Evolutionary conservation across 2,329 filamentous ascomycete genomes (phyloP), one percentile per base, ranked within the genome.

Genomic region (Botrytis galanthina): DNA sequence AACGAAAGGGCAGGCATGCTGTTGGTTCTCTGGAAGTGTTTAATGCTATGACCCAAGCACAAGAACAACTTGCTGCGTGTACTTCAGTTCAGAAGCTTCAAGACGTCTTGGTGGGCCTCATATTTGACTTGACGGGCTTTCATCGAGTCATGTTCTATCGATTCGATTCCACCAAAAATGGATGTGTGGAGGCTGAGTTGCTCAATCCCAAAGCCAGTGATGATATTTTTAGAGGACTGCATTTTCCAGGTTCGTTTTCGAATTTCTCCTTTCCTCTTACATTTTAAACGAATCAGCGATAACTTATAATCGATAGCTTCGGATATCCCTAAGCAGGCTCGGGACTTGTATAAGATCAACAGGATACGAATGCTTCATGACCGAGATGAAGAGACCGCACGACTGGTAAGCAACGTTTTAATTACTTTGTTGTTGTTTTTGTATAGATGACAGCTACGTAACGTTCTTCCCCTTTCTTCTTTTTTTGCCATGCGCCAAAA

Each of bases 101-200:
- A 60, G 95, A 96, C 78, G 90, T 95, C 6, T 82, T 96, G 3
- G 92, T 95, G 0, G 94, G 94, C 0, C 92, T 97, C 9, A 89
- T 97, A 59, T 97, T 96, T 80, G 94, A 97, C 79, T 81, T 97
- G 66, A 97, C 94, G 0, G 94, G 94, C 0, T 97, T 97, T 76
- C 94, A 97, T 80, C 92, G 94, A 22, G 93, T 97, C 66, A 95
- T 97, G 93, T 88, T 97, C 1, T 97, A 97, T 79, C 93, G 97
- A 81, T 97, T 97, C 76, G 94, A 97, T 80, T 57, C 69, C 6
- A 48, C 73, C n/a, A 78, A 77, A 57, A 80, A 80, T 72, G 79
- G 79, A 20, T 90, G 92, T 72, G 94, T 97, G 1, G 94, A 97
- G 8, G 94, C 93, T 0, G 94, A 97, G 80, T 84, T 97, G 14